phyloP scores from a whole-genome alignment of 768 basidiomycete species.

The Chalciporus piperatus region DNA sequence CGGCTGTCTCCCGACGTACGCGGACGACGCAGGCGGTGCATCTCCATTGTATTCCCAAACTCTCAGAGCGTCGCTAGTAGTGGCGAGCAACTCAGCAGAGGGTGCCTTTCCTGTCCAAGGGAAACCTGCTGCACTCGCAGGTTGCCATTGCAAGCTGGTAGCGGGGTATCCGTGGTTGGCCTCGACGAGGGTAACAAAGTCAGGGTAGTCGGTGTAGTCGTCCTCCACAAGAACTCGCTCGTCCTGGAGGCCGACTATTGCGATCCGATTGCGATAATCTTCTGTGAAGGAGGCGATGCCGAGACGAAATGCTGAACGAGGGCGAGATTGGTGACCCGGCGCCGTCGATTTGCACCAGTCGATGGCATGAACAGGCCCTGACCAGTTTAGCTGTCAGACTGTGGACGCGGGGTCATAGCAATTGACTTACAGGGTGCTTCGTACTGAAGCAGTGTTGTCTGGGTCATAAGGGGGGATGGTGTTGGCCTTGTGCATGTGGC shows the following conservation, averaged over 20 bases:
- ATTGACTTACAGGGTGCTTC: conserved; percentile 78
- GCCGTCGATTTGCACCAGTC: conserved; percentile 87
- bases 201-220: conserved; percentile 77
- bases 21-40: conserved; percentile 50
- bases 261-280: conserved; percentile 79
- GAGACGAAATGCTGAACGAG: conserved; percentile 76
- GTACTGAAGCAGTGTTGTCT: conserved; percentile 73
- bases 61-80: conserved; percentile 89
- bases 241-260: conserved; percentile 75
- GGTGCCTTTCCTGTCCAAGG: conserved; percentile 68
- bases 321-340: conserved; percentile 69
- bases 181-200: conserved; percentile 84
- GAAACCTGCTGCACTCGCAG: conserved; percentile 59
- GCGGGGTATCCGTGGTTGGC: conserved; percentile 90
- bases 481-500: conserved; percentile 22
- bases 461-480: conserved; percentile 47
- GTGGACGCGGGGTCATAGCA: background rate
- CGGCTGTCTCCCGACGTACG: conserved; percentile 69
- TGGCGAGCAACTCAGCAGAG: conserved; percentile 81
- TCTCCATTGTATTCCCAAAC: conserved; percentile 88
- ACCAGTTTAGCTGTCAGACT: conserved; percentile 23
- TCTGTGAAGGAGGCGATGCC: conserved; percentile 85
- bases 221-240: conserved; percentile 87
- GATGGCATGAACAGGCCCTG: conserved; percentile 83
- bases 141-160: conserved; percentile 92